A percentile compares a stretch with the other conserved stretches of the same genome.
Conservation (phyloP, 192 early-diverging fungal species). For the Chytriomyces confervae region DNA sequence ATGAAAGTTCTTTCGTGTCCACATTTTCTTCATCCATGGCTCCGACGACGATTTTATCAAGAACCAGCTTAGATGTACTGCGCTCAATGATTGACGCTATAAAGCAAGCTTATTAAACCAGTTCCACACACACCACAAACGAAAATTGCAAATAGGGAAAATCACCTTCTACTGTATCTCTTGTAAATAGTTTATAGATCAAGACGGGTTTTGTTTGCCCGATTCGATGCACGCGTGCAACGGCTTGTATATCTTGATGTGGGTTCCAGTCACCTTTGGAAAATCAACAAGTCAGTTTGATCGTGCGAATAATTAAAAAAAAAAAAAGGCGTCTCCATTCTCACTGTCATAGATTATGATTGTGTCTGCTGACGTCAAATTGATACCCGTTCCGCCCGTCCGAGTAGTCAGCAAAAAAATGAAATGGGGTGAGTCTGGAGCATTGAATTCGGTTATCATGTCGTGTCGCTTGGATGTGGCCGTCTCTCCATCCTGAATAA, state of each 20-base stretch:
- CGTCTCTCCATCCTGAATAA: constrained; percentile 63
- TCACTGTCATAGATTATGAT: constrained; percentile 78
- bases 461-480: constrained; percentile 54
- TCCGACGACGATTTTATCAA: constrained; percentile 79
- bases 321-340: constrained; percentile 42
- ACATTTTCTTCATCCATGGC: constrained; percentile 67
- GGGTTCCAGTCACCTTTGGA: neutral
- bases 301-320: no score
- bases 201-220: constrained; percentile 72
- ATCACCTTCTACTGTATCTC: constrained; percentile 65
- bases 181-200: constrained; percentile 69
- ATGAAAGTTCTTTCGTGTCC: constrained; percentile 61
- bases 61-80: constrained; percentile 74
- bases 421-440: constrained; percentile 62
- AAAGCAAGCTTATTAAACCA: neutral
- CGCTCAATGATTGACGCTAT: constrained; percentile 73
- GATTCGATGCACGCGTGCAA: constrained; percentile 75
- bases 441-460: constrained; percentile 71
- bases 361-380: constrained; percentile 75
- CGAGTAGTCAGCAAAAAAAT: constrained; percentile 74
- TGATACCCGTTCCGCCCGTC: constrained; percentile 80
- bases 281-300: neutral
- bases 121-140: neutral
- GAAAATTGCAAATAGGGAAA: neutral
- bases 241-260: constrained; percentile 68